Base-by-base conservation (phyloP, 106 monocot genomes). In the Dendrobium huoshanense region DNA sequence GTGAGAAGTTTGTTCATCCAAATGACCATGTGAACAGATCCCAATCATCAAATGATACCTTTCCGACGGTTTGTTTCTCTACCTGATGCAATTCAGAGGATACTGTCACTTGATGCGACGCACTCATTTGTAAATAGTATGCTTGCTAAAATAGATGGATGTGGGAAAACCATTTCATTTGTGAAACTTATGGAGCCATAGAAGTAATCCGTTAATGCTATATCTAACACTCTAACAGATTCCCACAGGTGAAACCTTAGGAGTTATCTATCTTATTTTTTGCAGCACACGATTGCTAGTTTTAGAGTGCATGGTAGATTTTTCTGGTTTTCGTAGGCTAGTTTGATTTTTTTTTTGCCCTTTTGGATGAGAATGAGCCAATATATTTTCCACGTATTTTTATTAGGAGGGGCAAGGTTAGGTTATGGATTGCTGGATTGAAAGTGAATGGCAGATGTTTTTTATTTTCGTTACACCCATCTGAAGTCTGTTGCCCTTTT, bases 1-100 rank as follows among this genome's bases (percentile, higher is more conserved):
- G 96, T 31, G 96, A 86, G 19, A 96, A 94, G 79, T 88, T 90
- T 86, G 94, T 94, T 41, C 97, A 94, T 83, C 97, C 97, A 16
- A 97, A 97, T 87, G 97, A 97, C 80, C 97, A 97, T 84, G 94
- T 97, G 18, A 97, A 97, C 81, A 84, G 87, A 73, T 84, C 94
- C 9, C 94, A 97, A 74, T 97, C 97, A 68, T 98, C 97, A 80
- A 98, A 98, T 92, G 97, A 98, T 79, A 98, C 97, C 61, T 98
- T 94, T 87, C 97, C 94, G 78, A 98, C 97, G 78, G 97, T 98
- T 84, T 89, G 92, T 33, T 72, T 76, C 59, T 20, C 11, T 80
- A 82, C 16, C 31, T 67, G 27, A 31, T 44, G 37, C 45, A 47
- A 75, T 75, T 45, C 2, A 22, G 22, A 45, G 42, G 27, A 37